These are phyloP conservation scores for Cladosporium sp. DNA, from an alignment of 2,329 filamentous ascomycete species.

Conservation along the genomic window DNA sequence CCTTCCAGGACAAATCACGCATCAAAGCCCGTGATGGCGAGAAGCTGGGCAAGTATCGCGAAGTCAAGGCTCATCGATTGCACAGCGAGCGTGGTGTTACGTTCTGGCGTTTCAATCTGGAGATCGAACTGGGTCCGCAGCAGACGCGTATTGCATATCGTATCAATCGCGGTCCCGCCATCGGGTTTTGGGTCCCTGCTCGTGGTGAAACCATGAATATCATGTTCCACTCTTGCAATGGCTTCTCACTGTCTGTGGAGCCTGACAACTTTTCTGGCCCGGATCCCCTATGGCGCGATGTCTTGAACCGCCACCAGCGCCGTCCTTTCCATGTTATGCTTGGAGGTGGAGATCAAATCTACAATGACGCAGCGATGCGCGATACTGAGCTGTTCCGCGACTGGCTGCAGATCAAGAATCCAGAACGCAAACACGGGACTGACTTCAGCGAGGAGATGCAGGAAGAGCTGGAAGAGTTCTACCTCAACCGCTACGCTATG, in stretches of 20 bases:
- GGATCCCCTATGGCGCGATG: constrained; percentile 95
- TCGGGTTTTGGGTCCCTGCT: constrained; percentile 92
- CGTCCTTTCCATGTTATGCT: constrained; percentile 98
- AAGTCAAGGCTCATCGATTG: constrained; percentile 77
- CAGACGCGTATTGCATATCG: constrained; percentile 91
- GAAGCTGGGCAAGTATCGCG: constrained; percentile 74
- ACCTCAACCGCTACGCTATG: constrained; percentile 81
- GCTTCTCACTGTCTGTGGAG: constrained; percentile 80
- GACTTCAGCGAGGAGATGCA: constrained; percentile 81
- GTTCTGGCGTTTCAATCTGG: constrained; percentile 96
- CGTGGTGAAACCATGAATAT: constrained; percentile 89
- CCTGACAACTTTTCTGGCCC: constrained; percentile 82
- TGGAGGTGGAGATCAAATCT: constrained; percentile 94
- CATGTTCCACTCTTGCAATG: constrained; percentile 98
- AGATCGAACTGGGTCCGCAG: constrained; percentile 75
- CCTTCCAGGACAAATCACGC: constrained; percentile 46
- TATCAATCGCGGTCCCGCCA: constrained; percentile 85
- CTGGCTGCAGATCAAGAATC: constrained; percentile 81
- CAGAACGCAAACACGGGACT: constrained; percentile 73
- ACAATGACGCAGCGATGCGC: constrained; percentile 81
- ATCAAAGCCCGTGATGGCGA: constrained; percentile 70
- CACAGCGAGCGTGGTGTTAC: constrained; percentile 85
- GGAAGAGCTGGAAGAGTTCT: constrained; percentile 83
- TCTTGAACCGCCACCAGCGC: constrained; percentile 87
- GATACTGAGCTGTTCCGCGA: constrained; percentile 75